These are phyloP conservation scores for Beauveria sp. DNA, from an alignment of 2,329 filamentous ascomycete genomes.

Conservation along the genomic window DNA sequence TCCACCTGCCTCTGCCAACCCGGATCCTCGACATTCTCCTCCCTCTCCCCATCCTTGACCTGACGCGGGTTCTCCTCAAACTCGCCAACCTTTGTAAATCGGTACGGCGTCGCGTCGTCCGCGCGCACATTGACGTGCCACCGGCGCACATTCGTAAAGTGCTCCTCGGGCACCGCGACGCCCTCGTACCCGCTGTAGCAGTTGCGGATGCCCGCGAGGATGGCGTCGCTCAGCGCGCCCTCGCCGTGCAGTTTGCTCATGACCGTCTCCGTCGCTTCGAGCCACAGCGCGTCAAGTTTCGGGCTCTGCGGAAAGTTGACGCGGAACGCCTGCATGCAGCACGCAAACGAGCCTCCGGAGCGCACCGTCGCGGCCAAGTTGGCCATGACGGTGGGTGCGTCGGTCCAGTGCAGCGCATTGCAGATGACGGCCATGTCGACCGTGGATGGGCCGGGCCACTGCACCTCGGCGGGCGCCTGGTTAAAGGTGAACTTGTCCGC, in stretches of 20 bases:
- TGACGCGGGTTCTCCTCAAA: neutral
- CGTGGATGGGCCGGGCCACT: neutral
- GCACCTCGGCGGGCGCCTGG: constrained; percentile 1
- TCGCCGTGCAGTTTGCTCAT: neutral
- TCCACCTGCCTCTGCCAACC: constrained; percentile 5
- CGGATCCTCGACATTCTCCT: neutral
- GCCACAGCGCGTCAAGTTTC: constrained; percentile 1
- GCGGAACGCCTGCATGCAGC: constrained; percentile 9
- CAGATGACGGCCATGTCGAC: constrained; percentile 10
- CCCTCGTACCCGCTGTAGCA: constrained; percentile 6
- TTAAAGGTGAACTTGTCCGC: neutral
- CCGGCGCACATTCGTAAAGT: neutral
- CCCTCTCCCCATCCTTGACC: neutral
- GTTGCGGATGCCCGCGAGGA: neutral
- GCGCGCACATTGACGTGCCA: neutral
- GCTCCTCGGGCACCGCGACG: constrained; percentile 5
- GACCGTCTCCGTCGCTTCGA: neutral
- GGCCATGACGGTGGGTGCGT: neutral
- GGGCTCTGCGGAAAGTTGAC: constrained; percentile 4
- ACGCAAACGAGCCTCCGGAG: constrained; percentile 4
- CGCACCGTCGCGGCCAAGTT: constrained; percentile 4
- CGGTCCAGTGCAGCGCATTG: constrained; percentile 11
- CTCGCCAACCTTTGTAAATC: neutral
- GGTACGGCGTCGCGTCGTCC: constrained; percentile 2
- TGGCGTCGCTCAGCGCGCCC: constrained; percentile 2